phyloP scores from a whole-genome alignment of 768 basidiomycete species.

The Xerocomellus amylosporus region DNA sequence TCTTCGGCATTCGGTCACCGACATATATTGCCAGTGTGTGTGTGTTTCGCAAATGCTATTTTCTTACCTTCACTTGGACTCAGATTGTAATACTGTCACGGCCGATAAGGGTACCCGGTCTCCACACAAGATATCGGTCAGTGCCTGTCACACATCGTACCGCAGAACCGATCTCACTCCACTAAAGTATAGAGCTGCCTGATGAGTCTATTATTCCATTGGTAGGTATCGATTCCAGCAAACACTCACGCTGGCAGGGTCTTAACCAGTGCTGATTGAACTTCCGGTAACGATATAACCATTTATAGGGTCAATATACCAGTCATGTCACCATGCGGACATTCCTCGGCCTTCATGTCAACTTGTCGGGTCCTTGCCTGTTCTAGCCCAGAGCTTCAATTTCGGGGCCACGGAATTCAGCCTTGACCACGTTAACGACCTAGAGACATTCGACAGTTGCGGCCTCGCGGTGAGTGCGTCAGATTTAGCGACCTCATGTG shows the following conservation, averaged over 20 bases:
- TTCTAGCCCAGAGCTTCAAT: neutral
- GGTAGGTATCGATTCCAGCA: neutral
- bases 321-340: neutral
- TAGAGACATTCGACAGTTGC: too few species aligned
- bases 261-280: neutral
- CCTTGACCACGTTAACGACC: too few species aligned
- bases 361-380: neutral
- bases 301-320: neutral
- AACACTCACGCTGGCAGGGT: neutral
- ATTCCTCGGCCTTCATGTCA: neutral
- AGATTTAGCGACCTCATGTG: neutral
- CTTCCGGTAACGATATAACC: neutral
- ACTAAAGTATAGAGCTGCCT: neutral
- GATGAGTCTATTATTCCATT: neutral
- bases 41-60: neutral
- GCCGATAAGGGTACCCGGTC: neutral
- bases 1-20: neutral
- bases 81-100: neutral
- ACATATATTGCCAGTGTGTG: too few species aligned
- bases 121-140: neutral
- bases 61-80: neutral
- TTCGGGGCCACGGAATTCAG: too few species aligned
- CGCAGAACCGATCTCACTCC: neutral
- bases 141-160: neutral
- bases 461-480: neutral